Evolutionary conservation across 805 yeast genomes (phyloP).

Genomic region (Scheffersomyces ergatensis): DNA sequence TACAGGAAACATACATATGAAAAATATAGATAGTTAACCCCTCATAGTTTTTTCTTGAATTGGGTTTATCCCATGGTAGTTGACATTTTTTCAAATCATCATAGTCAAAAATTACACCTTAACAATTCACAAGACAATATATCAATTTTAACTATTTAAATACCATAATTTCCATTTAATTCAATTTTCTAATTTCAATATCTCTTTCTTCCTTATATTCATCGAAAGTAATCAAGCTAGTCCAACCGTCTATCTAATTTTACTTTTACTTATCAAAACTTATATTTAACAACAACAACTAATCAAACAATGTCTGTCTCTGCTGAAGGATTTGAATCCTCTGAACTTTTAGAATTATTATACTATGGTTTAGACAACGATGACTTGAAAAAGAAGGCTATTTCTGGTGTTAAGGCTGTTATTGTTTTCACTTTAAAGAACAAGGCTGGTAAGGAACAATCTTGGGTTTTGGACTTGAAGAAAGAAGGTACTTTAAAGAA

Average conservation of each 20-base stretch:
- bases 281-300: too few species aligned
- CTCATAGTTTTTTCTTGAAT: too few species aligned
- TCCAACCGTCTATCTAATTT: not conserved
- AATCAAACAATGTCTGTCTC: conserved; percentile 19
- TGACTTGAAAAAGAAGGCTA: conserved; percentile 34
- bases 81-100: too few species aligned
- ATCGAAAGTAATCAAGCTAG: too few species aligned
- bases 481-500: conserved; percentile 46
- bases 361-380: conserved; percentile 36
- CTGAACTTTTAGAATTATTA: conserved; percentile 39
- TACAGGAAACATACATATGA: too few species aligned
- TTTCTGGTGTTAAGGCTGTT: conserved; percentile 53
- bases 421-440: conserved; percentile 68
- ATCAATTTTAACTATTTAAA: too few species aligned
- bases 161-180: too few species aligned
- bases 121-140: too few species aligned
- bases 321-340: conserved; percentile 43
- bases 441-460: conserved; percentile 53
- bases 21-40: too few species aligned
- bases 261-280: not conserved
- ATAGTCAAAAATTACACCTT: too few species aligned
- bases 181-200: too few species aligned
- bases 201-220: not conserved
- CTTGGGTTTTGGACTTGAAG: conserved; percentile 72
- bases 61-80: too few species aligned